Conservation (phyloP, 495 filamentous ascomycete species). For the Talaromyces thailandensis region DNA sequence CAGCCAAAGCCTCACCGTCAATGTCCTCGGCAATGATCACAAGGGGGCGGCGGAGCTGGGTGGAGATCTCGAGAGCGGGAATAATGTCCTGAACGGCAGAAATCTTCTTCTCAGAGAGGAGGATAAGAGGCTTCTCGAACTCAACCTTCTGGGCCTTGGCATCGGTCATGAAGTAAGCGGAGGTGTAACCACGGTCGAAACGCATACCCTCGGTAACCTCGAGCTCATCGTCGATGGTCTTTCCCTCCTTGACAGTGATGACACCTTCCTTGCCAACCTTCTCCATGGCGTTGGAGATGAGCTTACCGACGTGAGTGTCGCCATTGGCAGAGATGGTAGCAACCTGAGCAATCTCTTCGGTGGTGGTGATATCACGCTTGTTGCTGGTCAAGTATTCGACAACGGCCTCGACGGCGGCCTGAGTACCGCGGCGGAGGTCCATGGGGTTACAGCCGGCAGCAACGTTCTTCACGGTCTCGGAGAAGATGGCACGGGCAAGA, state of each 20-base stretch:
- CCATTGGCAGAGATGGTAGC: conserved; percentile 98
- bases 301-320: conserved; percentile 87
- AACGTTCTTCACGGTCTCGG: conserved; percentile 99
- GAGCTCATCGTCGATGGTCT: conserved; percentile 95
- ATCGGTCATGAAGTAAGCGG: conserved; percentile 99
- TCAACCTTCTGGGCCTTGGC: conserved; percentile 97
- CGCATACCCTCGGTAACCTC: conserved; percentile 99
- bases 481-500: conserved; percentile 96
- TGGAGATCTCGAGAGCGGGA: conserved; percentile 92
- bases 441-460: conserved; percentile 99
- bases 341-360: conserved; percentile 94
- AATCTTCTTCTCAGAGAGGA: conserved; percentile 99
- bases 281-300: conserved; percentile 98
- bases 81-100: conserved; percentile 97
- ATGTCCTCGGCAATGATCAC: conserved; percentile 99
- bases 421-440: conserved; percentile 93
- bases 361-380: conserved; percentile 95
- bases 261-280: conserved; percentile 99
- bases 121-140: conserved; percentile 98
- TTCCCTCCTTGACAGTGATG: conserved; percentile 98
- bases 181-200: conserved; percentile 97
- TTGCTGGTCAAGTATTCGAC: conserved; percentile 89
- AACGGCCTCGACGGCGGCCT: conserved; percentile 90
- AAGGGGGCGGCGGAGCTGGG: conserved; percentile 86
- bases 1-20: conserved; percentile 94